A percentile compares a stretch with the other conserved stretches of the same genome.
Evolutionary conservation across 2,329 filamentous ascomycete species (phyloP).

Genomic region (Diaporthe capsici): DNA sequence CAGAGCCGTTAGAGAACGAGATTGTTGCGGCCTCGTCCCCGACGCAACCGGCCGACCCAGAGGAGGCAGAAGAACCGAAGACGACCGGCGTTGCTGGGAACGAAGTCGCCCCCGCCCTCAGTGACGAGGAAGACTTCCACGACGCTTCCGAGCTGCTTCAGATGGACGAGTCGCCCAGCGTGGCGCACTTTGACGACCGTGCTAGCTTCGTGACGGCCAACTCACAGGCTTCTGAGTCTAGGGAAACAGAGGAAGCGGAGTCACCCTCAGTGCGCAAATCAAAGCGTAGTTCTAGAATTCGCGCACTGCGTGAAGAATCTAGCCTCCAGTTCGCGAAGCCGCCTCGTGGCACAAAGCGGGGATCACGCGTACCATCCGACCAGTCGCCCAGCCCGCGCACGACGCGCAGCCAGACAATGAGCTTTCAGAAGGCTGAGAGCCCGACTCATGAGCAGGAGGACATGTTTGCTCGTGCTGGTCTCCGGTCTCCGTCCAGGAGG

Average conservation of each 20-base stretch:
- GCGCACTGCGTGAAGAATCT: slow-evolving; percentile 21
- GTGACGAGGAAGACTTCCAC: slow-evolving; percentile 31
- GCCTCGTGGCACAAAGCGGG: not conserved
- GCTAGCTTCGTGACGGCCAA: slow-evolving; percentile 35
- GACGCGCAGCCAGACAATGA: slow-evolving; percentile 42
- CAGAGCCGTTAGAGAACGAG: slow-evolving; percentile 22
- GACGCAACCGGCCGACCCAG: not conserved
- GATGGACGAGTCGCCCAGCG: slow-evolving; percentile 2
- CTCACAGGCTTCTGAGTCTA: slow-evolving; percentile 34
- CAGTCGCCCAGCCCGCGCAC: slow-evolving; percentile 37
- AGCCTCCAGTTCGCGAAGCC: slow-evolving; percentile 12
- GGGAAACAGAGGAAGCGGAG: slow-evolving; percentile 29
- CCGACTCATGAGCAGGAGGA: slow-evolving; percentile 45
- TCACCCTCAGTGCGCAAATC: not conserved
- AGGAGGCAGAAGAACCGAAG: not conserved
- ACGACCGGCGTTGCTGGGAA: not conserved
- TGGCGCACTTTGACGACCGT: slow-evolving; percentile 18
- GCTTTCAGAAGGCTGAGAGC: slow-evolving; percentile 36
- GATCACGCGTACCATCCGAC: slow-evolving; percentile 23
- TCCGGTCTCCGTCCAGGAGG: slow-evolving; percentile 49
- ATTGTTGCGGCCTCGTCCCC: not conserved
- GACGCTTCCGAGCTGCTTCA: slow-evolving; percentile 30
- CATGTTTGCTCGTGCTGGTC: slow-evolving; percentile 49
- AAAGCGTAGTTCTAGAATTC: slow-evolving; percentile 23
- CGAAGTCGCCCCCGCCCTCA: not conserved